Evolutionary conservation across 1,139 yeast genomes (phyloP), one percentile per base, ranked within the genome.

Genomic region (Lodderomyces elongisporus): DNA sequence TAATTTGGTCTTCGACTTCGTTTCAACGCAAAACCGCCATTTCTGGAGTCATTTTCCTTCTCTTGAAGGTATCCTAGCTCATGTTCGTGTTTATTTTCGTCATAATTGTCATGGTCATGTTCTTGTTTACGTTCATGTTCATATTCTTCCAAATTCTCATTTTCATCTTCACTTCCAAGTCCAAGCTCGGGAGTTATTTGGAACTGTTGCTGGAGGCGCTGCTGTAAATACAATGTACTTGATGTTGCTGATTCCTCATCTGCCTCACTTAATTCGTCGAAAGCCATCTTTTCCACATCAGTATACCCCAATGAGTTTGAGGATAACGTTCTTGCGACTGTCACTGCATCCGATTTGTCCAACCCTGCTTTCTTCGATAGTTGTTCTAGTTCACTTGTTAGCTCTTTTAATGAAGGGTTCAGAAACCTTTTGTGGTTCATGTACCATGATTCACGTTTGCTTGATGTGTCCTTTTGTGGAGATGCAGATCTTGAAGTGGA

Each of bases 331-430:
- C 89, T 64, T 0, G 91, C 91, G 32, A 83, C 59, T 0, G 89
- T 77, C 2, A 79, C 79, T 1, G 91, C 87, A 56, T 83, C 89
- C 17, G 76, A 70, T 10, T 84, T 77, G 34, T 79, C 81, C 58
- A 83, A 61, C 0, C 93, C 91, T 0, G 89, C 89, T 52, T 76
- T 60, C 43, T 74, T 77, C 0, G 87, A 75, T 28, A 83, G 58
- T 34, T 67, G 74, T 44, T 81, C 83, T 34, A 83, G 58, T 50
- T 82, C 91, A 39, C 60, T 70, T 1, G 88, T 78, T 26, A 83
- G 66, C 37, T 79, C 85, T 37, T 74, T 73, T 42, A 83, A 61
- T 0, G 89, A 79, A 2, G 85, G 85, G 42, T 67, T 68, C 38
- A 62, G 55, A 38, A 42, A 53, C 29, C 63, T 41, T 25, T 48